Evolutionary conservation across 371 early-diverging fungal species (phyloP).

Genomic region (Mortierella sp.): DNA sequence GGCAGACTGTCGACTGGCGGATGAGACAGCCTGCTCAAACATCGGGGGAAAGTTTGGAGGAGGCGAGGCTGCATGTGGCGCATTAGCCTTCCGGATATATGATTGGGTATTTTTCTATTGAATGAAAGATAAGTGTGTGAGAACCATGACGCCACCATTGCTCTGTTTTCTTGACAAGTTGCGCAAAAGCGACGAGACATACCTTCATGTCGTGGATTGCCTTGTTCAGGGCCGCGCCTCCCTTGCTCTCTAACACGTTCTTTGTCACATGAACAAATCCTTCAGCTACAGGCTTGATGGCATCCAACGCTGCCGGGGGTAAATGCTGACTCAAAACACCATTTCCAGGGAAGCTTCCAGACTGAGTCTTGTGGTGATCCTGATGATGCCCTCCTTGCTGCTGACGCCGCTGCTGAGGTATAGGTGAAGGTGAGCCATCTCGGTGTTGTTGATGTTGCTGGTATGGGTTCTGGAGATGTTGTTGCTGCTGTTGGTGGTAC

Average conservation of each 20-base stretch:
- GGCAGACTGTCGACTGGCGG: conserved; percentile 26
- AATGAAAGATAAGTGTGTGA: neutral
- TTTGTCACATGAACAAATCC: conserved; percentile 69
- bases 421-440: conserved; percentile 7
- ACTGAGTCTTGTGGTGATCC: conserved; percentile 28
- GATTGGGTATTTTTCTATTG: conserved; percentile 56
- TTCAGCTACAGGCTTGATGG: conserved; percentile 59
- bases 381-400: conserved; percentile 26
- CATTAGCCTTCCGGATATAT: conserved; percentile 44
- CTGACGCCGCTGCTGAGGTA: conserved; percentile 13
- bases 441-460: conserved; percentile 27
- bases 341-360: conserved; percentile 29
- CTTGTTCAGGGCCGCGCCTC: conserved; percentile 64
- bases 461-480: conserved; percentile 11
- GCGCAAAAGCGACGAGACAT: neutral
- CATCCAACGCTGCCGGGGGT: conserved; percentile 53
- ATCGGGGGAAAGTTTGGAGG: conserved; percentile 45
- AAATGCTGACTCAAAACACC: conserved; percentile 48
- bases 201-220: conserved; percentile 72
- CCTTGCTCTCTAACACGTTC: conserved; percentile 68
- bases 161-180: no score
- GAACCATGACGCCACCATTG: neutral
- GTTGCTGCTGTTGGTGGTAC: conserved; percentile 21
- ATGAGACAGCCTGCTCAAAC: conserved; percentile 42
- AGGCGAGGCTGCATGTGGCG: conserved; percentile 7